phyloP scores from a whole-genome alignment of 1,284 basidiomycete species.

The Ganoderma multipileum region DNA sequence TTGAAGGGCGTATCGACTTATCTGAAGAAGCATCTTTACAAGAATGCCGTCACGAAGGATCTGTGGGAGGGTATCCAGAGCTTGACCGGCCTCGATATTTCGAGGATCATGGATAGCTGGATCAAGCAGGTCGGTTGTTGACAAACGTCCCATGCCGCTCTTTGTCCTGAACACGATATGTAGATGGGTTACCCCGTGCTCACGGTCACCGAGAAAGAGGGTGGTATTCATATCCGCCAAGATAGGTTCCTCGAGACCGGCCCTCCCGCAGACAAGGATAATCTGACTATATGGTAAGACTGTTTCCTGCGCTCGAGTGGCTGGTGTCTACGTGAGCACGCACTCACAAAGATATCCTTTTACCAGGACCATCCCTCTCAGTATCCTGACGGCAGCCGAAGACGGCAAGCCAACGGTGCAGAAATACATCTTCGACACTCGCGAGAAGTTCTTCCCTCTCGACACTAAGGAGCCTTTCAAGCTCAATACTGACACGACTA shows the following conservation, averaged over 20 bases:
- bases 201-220: conserved; percentile 82
- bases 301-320: background rate
- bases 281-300: conserved; percentile 85
- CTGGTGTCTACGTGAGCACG: too few species aligned
- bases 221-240: conserved; percentile 81
- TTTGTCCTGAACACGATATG: background rate
- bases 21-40: conserved; percentile 87
- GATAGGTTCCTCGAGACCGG: conserved; percentile 94
- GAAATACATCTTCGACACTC: conserved; percentile 68
- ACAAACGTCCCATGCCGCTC: background rate
- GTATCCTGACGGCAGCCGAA: conserved; percentile 69
- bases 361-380: conserved; percentile 82
- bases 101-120: conserved; percentile 92
- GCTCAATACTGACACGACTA: conserved; percentile 89
- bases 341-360: background rate
- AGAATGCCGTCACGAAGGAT: conserved; percentile 87
- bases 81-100: conserved; percentile 81
- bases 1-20: conserved; percentile 90
- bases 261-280: conserved; percentile 80
- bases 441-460: conserved; percentile 74
- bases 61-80: conserved; percentile 90
- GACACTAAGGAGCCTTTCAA: conserved; percentile 81
- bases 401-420: conserved; percentile 61
- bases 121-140: conserved; percentile 71
- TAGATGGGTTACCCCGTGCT: conserved; percentile 89